Percentiles rank a stretch among this genome's conserved stretches.
phyloP scores from a whole-genome alignment of 495 filamentous ascomycete genomes.

The Aspergillus campestris region DNA sequence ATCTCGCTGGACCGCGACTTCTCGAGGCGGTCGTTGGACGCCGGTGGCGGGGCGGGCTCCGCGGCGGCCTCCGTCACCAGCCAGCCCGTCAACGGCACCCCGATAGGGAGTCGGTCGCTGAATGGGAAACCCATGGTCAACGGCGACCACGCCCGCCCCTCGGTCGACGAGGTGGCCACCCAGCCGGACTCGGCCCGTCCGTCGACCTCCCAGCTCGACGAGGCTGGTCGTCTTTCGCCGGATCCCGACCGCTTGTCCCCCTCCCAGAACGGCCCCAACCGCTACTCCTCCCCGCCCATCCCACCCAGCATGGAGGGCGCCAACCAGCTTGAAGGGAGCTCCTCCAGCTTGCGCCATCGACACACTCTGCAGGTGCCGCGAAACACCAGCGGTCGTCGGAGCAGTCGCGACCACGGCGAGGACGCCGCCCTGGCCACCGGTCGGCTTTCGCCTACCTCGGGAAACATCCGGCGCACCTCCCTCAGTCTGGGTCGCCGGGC shows the following conservation, averaged over 20 bases:
- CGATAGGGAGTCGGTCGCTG: conserved; percentile 15
- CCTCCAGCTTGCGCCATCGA: conserved; percentile 59
- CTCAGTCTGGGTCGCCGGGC: conserved; percentile 68
- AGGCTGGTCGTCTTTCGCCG: conserved; percentile 30
- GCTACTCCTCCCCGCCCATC: conserved; percentile 70
- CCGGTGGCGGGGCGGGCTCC: conserved; percentile 24
- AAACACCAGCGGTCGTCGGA: conserved; percentile 40
- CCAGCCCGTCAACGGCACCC: conserved; percentile 29
- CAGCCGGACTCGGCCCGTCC: conserved; percentile 21
- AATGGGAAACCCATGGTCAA: conserved; percentile 33
- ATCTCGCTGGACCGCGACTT: conserved; percentile 24
- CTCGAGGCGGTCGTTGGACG: conserved; percentile 24
- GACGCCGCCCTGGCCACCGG: conserved; percentile 64
- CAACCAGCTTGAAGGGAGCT: conserved; percentile 29
- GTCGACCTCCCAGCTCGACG: conserved; percentile 28
- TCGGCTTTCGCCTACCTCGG: conserved; percentile 72
- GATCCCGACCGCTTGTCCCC: conserved; percentile 32
- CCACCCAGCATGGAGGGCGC: conserved; percentile 37
- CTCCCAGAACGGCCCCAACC: conserved; percentile 44
- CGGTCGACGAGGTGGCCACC: conserved; percentile 22
- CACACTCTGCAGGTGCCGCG: conserved; percentile 84
- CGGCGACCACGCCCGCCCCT: conserved; percentile 29
- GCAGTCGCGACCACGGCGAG: conserved; percentile 49
- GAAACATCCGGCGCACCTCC: conserved; percentile 62
- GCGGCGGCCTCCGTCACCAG: conserved; percentile 18